Evolutionary conservation across 2,329 filamentous ascomycete genomes (phyloP), one percentile per base, ranked within the genome.

Genomic region (Cordyceps cicadae): DNA sequence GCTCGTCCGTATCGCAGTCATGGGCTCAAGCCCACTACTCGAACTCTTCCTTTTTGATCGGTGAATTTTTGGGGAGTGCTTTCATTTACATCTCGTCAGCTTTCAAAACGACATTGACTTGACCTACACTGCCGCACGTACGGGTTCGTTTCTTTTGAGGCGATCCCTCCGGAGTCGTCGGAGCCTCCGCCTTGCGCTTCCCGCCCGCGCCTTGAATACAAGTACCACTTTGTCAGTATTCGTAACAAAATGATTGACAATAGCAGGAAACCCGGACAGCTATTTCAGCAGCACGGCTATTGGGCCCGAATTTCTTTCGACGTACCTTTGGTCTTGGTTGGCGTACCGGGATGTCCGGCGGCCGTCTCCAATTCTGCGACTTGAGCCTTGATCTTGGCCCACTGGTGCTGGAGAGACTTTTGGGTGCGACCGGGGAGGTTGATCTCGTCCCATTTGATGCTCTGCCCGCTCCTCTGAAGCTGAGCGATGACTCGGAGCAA

Each of bases 281-380:
- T 17, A 15, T 5, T 17, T 17, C 5, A n/a, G 39, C 14, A n/a
- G 39, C 14, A 15, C 6, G 2, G 6, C 4, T 43, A n/a, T 43
- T 43, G 39, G 15, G 2, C 15, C n/a, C n/a, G 39, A n/a, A 7
- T 5, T n/a, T 43, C 21, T 2, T 29, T 14, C n/a, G 12, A 9
- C 19, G 29, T 56, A 61, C 59, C 53, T 46, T 39, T 56, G 45
- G 8, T 32, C 34, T 60, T 60, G 19, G 29, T 14, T 7, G 51
- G 58, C 43, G 51, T 60, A 15, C 19, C 59, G 61, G 19, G 57
- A n/a, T 26, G 52, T 29, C n/a, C 55, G 15, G 12, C n/a, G 15
- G 11, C 9, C 50, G 37, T 61, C 48, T 72, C 70, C 52, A 72
- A 64, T 5, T 73, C 70, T 6, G 62, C 60, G 43, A 65, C 61